Conservation (phyloP, 1,284 basidiomycete species). For the Athelia sp. region DNA sequence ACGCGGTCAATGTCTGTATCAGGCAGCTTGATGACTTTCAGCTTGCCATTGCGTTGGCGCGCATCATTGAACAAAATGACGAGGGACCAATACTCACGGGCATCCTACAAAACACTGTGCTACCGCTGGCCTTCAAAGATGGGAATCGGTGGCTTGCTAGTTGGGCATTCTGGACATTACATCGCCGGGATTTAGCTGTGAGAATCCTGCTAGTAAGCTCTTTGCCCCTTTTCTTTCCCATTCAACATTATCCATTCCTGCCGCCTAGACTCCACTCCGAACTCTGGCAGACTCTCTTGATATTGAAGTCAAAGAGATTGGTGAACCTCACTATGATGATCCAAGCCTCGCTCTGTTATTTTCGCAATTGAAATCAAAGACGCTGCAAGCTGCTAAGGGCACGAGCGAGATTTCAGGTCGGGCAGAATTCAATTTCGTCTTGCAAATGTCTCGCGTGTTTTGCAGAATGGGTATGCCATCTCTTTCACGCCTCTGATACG, state of each 20-base stretch:
- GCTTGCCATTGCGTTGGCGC: constrained; percentile 82
- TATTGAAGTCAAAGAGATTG: constrained; percentile 56
- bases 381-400: constrained; percentile 87
- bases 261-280: constrained; percentile 65
- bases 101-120: constrained; percentile 69
- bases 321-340: constrained; percentile 88
- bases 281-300: constrained; percentile 60
- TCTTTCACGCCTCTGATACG: background rate
- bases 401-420: constrained; percentile 84
- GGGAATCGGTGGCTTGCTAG: constrained; percentile 95
- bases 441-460: constrained; percentile 89
- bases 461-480: constrained; percentile 80
- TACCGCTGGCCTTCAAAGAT: constrained; percentile 80
- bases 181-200: constrained; percentile 81
- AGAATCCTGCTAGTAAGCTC: constrained; percentile 70
- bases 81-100: constrained; percentile 74
- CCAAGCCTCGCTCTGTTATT: constrained; percentile 87
- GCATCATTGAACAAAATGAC: constrained; percentile 78
- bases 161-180: constrained; percentile 94
- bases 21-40: constrained; percentile 88
- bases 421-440: constrained; percentile 89
- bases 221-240: constrained; percentile 1
- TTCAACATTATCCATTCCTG: constrained; percentile 4
- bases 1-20: constrained; percentile 90
- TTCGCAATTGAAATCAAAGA: constrained; percentile 84